Conservation (phyloP, 306 rosid genomes). For the Vachellia pachyceras region DNA sequence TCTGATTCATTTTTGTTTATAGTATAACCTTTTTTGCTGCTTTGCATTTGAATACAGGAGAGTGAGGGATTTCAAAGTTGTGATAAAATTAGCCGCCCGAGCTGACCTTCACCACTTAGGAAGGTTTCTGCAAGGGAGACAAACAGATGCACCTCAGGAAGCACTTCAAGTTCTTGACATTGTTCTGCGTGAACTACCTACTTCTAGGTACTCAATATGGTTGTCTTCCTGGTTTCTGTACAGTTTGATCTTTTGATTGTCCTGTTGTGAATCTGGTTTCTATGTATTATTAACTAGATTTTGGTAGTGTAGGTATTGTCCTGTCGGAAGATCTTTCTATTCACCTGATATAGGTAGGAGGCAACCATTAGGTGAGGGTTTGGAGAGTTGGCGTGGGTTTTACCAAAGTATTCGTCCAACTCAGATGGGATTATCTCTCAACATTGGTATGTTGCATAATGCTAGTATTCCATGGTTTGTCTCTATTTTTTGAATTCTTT, state of each 20-base stretch:
- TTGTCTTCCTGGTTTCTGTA: background rate
- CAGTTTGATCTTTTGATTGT: background rate
- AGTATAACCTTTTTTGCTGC: background rate
- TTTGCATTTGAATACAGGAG: slow-evolving; percentile 57
- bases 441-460: slow-evolving; percentile 60
- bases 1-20: background rate
- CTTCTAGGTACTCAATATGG: slow-evolving; percentile 63
- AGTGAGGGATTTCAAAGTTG: slow-evolving; percentile 83
- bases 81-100: slow-evolving; percentile 86
- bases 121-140: slow-evolving; percentile 87
- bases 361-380: slow-evolving; percentile 91
- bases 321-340: slow-evolving; percentile 97
- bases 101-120: slow-evolving; percentile 96
- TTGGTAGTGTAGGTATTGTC: slow-evolving; percentile 67
- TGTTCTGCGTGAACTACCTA: slow-evolving; percentile 91
- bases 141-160: slow-evolving; percentile 97
- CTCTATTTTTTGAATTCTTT: background rate
- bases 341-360: slow-evolving; percentile 82
- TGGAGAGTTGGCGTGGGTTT: slow-evolving; percentile 99
- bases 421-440: slow-evolving; percentile 93
- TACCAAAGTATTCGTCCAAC: slow-evolving; percentile 99
- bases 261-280: background rate
- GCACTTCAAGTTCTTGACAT: slow-evolving; percentile 97
- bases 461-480: background rate
- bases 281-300: background rate